Conservation (phyloP, 148 eudicot genomes). For the Persicaria maculosa region DNA sequence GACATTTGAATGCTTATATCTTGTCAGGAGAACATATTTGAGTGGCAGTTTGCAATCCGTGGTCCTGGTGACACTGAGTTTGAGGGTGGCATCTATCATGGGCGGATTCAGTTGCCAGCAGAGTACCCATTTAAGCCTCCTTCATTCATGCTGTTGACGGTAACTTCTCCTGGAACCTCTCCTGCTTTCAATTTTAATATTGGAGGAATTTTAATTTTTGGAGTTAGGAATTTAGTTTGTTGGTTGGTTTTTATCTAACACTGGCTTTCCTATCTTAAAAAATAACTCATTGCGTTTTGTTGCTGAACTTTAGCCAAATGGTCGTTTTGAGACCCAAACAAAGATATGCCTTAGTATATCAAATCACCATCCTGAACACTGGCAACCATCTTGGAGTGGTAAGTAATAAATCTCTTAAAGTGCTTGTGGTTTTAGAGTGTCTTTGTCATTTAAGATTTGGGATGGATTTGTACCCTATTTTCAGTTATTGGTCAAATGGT, state of each 20-base stretch:
- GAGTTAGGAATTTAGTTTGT: background rate
- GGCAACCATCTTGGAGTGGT: conserved; percentile 99
- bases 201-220: background rate
- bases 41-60: conserved; percentile 97
- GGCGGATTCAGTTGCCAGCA: conserved; percentile 87
- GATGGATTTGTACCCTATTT: too few relatives aligned
- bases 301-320: conserved; percentile 61
- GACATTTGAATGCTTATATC: background rate
- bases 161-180: conserved; percentile 19
- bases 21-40: conserved; percentile 86
- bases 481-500: too few relatives aligned
- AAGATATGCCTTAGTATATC: conserved; percentile 97
- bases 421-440: background rate
- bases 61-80: conserved; percentile 89
- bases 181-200: background rate
- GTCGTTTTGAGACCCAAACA: conserved; percentile 97
- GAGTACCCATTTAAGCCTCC: conserved; percentile 98
- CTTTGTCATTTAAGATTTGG: too few relatives aligned
- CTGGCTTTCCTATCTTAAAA: background rate
- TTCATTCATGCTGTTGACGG: conserved; percentile 91
- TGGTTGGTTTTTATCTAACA: background rate
- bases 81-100: conserved; percentile 98
- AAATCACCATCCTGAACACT: conserved; percentile 99
- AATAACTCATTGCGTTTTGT: background rate
- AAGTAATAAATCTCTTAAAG: conserved; percentile 13